phyloP scores from a whole-genome alignment of 371 early-diverging fungal species.

The Mortierella sp. region DNA sequence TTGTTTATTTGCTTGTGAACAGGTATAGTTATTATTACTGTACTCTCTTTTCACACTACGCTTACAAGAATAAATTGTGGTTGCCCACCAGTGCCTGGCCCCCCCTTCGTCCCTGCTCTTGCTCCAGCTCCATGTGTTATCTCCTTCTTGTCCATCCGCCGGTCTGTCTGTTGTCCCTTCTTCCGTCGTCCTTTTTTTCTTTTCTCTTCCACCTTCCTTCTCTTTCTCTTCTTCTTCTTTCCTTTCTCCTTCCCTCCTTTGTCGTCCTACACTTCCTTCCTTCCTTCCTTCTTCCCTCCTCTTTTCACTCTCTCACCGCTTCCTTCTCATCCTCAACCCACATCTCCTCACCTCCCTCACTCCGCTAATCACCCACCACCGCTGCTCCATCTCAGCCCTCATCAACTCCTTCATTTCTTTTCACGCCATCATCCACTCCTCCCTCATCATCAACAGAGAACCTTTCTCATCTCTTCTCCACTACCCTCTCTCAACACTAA shows the following conservation, averaged over 20 bases:
- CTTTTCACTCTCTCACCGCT: background rate
- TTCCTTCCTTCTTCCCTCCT: background rate
- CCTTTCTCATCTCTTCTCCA: background rate
- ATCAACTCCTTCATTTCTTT: background rate
- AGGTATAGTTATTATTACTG: background rate
- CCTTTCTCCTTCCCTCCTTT: slow-evolving; percentile 3
- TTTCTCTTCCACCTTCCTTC: background rate
- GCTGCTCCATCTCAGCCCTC: slow-evolving; percentile 6
- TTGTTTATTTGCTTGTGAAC: background rate
- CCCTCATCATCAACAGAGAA: background rate
- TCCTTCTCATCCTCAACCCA: background rate
- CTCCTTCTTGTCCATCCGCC: background rate
- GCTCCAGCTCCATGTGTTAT: background rate
- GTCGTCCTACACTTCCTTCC: background rate
- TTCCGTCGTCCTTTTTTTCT: background rate
- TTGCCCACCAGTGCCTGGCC: background rate
- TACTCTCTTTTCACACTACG: background rate
- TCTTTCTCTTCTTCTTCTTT: slow-evolving; percentile 8
- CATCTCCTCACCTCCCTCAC: background rate
- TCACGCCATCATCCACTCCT: slow-evolving; percentile 11
- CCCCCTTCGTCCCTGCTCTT: background rate
- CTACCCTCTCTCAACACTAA: background rate
- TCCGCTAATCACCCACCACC: slow-evolving; percentile 1
- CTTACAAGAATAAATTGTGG: background rate
- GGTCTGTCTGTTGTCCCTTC: background rate